Evolutionary conservation across 257 asterid species (phyloP).

Genomic region (Plectranthus barbatus): DNA sequence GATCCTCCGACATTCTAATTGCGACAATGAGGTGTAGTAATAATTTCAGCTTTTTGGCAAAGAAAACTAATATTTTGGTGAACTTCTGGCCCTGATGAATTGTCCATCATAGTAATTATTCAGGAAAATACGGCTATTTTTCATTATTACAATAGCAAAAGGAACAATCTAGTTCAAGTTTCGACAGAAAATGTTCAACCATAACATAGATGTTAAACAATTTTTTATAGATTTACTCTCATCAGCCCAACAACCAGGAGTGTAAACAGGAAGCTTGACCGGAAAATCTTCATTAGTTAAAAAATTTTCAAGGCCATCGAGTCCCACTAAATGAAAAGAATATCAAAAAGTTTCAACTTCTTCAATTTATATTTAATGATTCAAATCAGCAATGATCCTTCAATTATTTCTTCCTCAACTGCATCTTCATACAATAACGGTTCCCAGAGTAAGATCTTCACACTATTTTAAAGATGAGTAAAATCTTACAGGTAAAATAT

Average conservation of each 20-base stretch:
- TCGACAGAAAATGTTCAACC: background rate
- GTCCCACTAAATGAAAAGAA: background rate
- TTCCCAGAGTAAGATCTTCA: background rate
- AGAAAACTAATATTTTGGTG: background rate
- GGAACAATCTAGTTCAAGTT: background rate
- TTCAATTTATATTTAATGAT: background rate
- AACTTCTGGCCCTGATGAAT: background rate
- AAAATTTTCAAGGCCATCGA: background rate
- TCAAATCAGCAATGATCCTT: background rate
- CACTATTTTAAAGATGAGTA: conserved; percentile 10
- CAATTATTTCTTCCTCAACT: conserved; percentile 1
- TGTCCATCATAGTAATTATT: background rate
- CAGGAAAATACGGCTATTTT: background rate
- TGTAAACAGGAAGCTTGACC: background rate
- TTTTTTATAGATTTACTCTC: no score
- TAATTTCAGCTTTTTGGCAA: background rate
- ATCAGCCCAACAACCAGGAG: conserved; percentile 8
- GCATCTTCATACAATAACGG: background rate
- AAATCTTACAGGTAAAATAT: conserved; percentile 61
- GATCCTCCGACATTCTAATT: no score
- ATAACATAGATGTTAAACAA: no score
- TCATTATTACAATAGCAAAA: conserved; percentile 2
- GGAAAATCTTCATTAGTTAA: background rate
- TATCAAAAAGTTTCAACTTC: background rate
- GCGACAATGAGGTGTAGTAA: no score